Percentiles rank a stretch among this genome's conserved stretches.
These are phyloP conservation scores for Penicillium sp. DNA, from an alignment of 2,329 filamentous ascomycete genomes.

Conservation along the genomic window DNA sequence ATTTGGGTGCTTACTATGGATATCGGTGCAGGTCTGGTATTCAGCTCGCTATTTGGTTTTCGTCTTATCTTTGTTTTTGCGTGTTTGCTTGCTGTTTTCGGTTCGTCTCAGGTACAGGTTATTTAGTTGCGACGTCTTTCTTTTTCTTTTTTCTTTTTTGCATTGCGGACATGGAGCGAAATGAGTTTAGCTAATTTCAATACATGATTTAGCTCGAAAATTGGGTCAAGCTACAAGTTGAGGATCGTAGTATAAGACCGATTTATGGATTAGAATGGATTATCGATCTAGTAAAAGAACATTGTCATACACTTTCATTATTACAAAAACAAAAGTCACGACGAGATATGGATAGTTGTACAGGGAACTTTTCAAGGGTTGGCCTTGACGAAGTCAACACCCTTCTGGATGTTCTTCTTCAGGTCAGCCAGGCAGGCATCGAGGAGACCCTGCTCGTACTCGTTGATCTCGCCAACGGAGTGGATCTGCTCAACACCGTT, in stretches of 20 bases:
- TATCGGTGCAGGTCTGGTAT: background rate
- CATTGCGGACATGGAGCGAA: slow-evolving; percentile 1
- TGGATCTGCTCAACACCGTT: slow-evolving; percentile 94
- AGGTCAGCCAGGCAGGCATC: slow-evolving; percentile 73
- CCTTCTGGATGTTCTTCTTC: slow-evolving; percentile 84
- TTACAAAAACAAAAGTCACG: slow-evolving; percentile 8
- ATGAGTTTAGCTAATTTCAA: background rate
- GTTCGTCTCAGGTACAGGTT: background rate
- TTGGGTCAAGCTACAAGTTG: background rate
- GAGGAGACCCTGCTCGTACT: slow-evolving; percentile 84
- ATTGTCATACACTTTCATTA: slow-evolving; percentile 13
- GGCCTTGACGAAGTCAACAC: slow-evolving; percentile 62
- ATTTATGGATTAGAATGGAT: background rate
- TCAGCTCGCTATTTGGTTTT: background rate
- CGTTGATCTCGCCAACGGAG: slow-evolving; percentile 79
- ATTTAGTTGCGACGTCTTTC: background rate
- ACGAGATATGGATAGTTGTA: slow-evolving; percentile 15
- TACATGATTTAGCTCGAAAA: background rate
- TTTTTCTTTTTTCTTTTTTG: background rate
- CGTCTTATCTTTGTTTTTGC: background rate
- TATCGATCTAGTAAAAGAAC: slow-evolving; percentile 6
- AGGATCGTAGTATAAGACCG: background rate
- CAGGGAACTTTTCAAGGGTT: slow-evolving; percentile 48
- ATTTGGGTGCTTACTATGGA: background rate
- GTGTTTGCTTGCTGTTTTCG: background rate